phyloP scores from a whole-genome alignment of 2,329 filamentous ascomycete genomes.

The Trichoderma koningii region DNA sequence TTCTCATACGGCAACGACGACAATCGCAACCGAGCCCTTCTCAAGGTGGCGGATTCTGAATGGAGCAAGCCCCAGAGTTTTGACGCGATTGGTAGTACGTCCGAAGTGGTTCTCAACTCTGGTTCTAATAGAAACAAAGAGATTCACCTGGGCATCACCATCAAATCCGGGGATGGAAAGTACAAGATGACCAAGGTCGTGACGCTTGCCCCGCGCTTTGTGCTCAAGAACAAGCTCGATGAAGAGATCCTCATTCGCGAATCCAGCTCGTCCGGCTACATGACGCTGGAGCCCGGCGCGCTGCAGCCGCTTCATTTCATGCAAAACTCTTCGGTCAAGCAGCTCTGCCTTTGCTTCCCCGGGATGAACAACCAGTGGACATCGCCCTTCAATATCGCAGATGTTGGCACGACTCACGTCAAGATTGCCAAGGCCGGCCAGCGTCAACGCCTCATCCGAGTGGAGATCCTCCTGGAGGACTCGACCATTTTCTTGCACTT shows the following conservation, averaged over 20 bases:
- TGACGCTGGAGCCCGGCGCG: conserved; percentile 75
- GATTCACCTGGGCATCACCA: conserved; percentile 86
- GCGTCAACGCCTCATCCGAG: conserved; percentile 80
- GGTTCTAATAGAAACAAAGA: conserved; percentile 76
- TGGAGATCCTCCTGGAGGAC: conserved; percentile 89
- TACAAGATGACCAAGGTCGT: conserved; percentile 98
- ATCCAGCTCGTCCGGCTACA: conserved; percentile 83
- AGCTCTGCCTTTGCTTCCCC: conserved; percentile 88
- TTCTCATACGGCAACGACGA: conserved; percentile 91
- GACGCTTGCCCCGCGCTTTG: conserved; percentile 87
- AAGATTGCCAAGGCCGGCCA: conserved; percentile 91
- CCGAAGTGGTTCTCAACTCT: conserved; percentile 82
- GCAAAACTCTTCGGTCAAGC: conserved; percentile 79
- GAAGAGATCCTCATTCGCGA: conserved; percentile 91
- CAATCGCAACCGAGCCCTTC: conserved; percentile 82
- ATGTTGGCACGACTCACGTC: conserved; percentile 87
- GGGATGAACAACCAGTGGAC: conserved; percentile 98
- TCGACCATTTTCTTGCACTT: conserved; percentile 93
- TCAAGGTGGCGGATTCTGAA: conserved; percentile 84
- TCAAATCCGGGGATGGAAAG: conserved; percentile 90
- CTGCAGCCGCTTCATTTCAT: conserved; percentile 88
- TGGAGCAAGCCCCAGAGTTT: conserved; percentile 99
- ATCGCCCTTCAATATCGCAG: conserved; percentile 95
- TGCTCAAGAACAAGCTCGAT: conserved; percentile 87
- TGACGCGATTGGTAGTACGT: conserved; percentile 91